Conservation (phyloP, 192 early-diverging fungal genomes). For the Gaertneriomyces sp. region DNA sequence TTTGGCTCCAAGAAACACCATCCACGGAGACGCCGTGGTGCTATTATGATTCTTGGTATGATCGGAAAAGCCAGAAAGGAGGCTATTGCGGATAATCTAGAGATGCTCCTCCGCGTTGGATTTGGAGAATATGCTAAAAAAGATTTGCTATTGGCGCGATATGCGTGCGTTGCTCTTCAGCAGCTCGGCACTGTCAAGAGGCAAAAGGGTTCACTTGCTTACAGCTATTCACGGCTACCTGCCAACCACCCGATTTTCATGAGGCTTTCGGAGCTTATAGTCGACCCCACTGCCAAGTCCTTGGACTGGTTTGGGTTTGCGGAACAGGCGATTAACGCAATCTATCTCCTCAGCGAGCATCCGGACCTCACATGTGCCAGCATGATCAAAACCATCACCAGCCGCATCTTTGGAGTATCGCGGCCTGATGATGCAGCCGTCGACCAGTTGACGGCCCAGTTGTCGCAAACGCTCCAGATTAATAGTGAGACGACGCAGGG, state of each 20-base stretch:
- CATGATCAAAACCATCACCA: constrained; percentile 68
- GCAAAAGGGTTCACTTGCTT: constrained; percentile 54
- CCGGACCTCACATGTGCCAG: constrained; percentile 78
- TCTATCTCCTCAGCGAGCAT: constrained; percentile 85
- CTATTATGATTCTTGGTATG: constrained; percentile 92
- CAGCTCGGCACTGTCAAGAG: constrained; percentile 64
- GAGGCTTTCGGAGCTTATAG: constrained; percentile 47
- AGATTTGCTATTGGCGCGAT: constrained; percentile 80
- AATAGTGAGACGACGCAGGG: constrained; percentile 7
- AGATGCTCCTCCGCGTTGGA: constrained; percentile 77
- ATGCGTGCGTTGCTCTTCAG: constrained; percentile 91
- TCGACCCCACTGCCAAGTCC: constrained; percentile 13
- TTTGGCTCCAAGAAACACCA: constrained; percentile 55
- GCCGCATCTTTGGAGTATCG: constrained; percentile 52
- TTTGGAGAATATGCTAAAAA: constrained; percentile 76
- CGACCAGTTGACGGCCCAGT: constrained; percentile 17
- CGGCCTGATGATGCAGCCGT: constrained; percentile 17
- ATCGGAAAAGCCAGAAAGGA: constrained; percentile 79
- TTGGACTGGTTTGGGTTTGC: constrained; percentile 73
- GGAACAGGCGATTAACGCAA: constrained; percentile 92
- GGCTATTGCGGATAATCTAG: constrained; percentile 82
- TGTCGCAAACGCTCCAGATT: constrained; percentile 22
- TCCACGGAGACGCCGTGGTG: constrained; percentile 73
- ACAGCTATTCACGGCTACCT: constrained; percentile 38
- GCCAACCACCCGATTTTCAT: constrained; percentile 59